Evolutionary conservation across 805 yeast species (phyloP).

Genomic region (Yarrowia sp.): DNA sequence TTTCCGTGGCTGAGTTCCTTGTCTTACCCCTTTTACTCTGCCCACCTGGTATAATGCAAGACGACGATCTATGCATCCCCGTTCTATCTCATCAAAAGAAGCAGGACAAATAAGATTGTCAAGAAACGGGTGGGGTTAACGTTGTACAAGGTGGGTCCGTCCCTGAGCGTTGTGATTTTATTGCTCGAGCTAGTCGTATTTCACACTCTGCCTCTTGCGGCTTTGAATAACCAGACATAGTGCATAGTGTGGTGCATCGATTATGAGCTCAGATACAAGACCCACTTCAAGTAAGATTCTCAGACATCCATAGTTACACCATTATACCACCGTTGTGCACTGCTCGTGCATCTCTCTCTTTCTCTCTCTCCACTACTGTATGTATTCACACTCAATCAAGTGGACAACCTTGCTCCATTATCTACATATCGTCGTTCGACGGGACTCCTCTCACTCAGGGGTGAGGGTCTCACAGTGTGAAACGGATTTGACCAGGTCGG

Average conservation of each 20-base stretch:
- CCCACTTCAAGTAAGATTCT: too few relatives aligned
- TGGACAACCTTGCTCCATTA: too few relatives aligned
- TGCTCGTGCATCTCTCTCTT: too few relatives aligned
- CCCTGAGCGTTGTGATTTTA: background rate
- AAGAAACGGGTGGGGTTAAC: background rate
- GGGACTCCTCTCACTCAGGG: constrained; percentile 20
- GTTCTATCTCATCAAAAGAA: background rate
- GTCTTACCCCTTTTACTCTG: background rate
- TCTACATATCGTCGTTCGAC: constrained; percentile 13
- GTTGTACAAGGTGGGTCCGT: background rate
- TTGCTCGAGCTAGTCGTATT: too few relatives aligned
- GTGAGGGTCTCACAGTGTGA: constrained; percentile 3
- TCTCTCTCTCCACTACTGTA: too few relatives aligned
- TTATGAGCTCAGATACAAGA: too few relatives aligned
- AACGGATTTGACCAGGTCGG: background rate
- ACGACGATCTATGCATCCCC: background rate
- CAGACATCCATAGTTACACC: too few relatives aligned
- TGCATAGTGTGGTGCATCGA: too few relatives aligned
- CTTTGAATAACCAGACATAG: too few relatives aligned
- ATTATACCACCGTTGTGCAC: too few relatives aligned
- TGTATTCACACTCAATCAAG: too few relatives aligned
- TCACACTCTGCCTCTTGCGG: too few relatives aligned
- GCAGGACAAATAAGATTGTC: background rate
- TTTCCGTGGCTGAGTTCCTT: background rate
- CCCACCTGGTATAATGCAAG: background rate